A percentile compares a stretch with the other conserved stretches of the same genome.
Evolutionary conservation across 768 basidiomycete genomes (phyloP).

Genomic region (Pleurotus ostreatus): DNA sequence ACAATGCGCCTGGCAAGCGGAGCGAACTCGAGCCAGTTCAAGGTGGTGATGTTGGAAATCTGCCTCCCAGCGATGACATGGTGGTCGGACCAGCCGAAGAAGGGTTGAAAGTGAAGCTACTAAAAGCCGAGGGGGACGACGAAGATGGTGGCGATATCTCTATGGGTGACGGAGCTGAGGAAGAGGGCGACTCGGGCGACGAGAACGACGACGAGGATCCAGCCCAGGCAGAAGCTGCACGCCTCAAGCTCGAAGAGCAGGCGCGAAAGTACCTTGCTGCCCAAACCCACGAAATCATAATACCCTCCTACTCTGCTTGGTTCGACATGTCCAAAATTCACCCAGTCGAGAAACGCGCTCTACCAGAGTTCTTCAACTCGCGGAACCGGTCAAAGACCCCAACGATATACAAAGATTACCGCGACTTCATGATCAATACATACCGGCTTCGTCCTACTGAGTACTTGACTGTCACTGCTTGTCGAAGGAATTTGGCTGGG

Average conservation of each 20-base stretch:
- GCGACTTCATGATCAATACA: slow-evolving; percentile 99
- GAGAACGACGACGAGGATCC: slow-evolving; percentile 86
- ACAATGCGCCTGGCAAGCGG: slow-evolving; percentile 79
- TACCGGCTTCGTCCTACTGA: slow-evolving; percentile 91
- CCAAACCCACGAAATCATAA: slow-evolving; percentile 95
- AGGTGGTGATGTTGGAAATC: slow-evolving; percentile 75
- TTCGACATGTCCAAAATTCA: slow-evolving; percentile 95
- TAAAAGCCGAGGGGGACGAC: slow-evolving; percentile 48
- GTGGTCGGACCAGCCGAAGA: slow-evolving; percentile 38
- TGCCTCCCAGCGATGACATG: slow-evolving; percentile 22
- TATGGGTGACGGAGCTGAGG: slow-evolving; percentile 77
- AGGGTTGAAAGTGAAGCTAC: slow-evolving; percentile 36
- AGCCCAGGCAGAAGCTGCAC: slow-evolving; percentile 77
- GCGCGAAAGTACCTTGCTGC: slow-evolving; percentile 93
- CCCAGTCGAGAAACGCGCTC: slow-evolving; percentile 83
- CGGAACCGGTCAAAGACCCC: slow-evolving; percentile 95
- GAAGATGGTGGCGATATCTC: slow-evolving; percentile 74
- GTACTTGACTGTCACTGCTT: slow-evolving; percentile 97
- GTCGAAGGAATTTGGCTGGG: slow-evolving; percentile 91
- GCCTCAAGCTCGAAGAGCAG: slow-evolving; percentile 76
- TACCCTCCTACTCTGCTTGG: slow-evolving; percentile 97
- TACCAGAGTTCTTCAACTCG: slow-evolving; percentile 98
- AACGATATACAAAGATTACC: slow-evolving; percentile 96
- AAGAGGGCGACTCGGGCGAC: slow-evolving; percentile 73
- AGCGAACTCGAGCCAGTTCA: slow-evolving; percentile 83